A percentile compares a stretch with the other conserved stretches of the same genome.
These are phyloP conservation scores for Penicillium sp. DNA, from an alignment of 2,329 filamentous ascomycete species.

Conservation along the genomic window DNA sequence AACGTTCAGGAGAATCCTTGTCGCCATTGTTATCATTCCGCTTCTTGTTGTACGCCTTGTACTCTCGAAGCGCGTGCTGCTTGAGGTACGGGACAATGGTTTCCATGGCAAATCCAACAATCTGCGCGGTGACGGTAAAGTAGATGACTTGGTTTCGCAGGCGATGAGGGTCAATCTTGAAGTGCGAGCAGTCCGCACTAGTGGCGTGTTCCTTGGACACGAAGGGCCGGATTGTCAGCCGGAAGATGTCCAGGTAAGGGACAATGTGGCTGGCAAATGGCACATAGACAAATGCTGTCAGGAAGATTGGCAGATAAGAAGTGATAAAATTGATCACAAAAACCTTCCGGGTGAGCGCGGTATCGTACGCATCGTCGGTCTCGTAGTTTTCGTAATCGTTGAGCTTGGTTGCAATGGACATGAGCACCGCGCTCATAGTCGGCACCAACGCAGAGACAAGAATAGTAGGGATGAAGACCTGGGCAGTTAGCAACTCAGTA, in stretches of 20 bases:
- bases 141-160: constrained; percentile 93
- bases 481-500: constrained; percentile 4
- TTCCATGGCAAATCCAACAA: constrained; percentile 86
- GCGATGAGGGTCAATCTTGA: constrained; percentile 80
- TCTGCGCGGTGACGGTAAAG: constrained; percentile 92
- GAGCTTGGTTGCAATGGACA: constrained; percentile 72
- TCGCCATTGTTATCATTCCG: constrained; percentile 26
- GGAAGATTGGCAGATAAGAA: constrained; percentile 84
- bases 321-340: constrained; percentile 99
- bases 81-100: constrained; percentile 84
- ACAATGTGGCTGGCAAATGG: constrained; percentile 86
- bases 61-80: constrained; percentile 75
- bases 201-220: constrained; percentile 74
- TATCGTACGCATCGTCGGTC: constrained; percentile 78
- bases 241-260: constrained; percentile 87
- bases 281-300: constrained; percentile 93
- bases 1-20: constrained; percentile 23
- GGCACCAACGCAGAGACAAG: constrained; percentile 81
- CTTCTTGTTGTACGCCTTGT: constrained; percentile 46
- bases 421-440: constrained; percentile 78
- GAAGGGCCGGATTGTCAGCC: constrained; percentile 72
- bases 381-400: constrained; percentile 92
- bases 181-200: constrained; percentile 59
- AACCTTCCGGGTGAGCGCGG: constrained; percentile 85
- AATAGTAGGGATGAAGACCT: constrained; percentile 87